These are phyloP conservation scores for Pisolithus thermaeus DNA, from an alignment of 1,284 basidiomycete species.

Conservation along the genomic window DNA sequence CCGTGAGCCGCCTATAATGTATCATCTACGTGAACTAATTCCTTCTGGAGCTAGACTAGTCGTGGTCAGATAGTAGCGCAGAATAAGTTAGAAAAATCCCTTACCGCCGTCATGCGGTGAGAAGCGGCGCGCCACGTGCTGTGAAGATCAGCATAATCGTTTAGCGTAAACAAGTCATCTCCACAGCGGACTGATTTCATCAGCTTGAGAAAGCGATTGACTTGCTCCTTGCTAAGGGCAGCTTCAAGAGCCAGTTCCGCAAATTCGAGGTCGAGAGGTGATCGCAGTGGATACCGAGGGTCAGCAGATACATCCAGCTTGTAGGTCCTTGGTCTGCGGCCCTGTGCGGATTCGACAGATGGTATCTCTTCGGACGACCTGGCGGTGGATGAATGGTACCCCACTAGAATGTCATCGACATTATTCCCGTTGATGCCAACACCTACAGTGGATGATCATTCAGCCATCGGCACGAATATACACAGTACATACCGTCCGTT, in stretches of 20 bases:
- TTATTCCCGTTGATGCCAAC: not conserved
- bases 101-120: slow-evolving; percentile 5
- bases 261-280: slow-evolving; percentile 4
- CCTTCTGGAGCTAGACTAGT: slow-evolving; percentile 5
- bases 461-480: no score
- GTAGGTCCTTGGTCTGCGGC: not conserved
- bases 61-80: not conserved
- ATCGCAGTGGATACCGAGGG: slow-evolving; percentile 3
- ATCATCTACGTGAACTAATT: slow-evolving; percentile 3
- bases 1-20: no score
- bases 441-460: no score
- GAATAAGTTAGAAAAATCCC: not conserved
- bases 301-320: not conserved
- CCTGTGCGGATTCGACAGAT: not conserved
- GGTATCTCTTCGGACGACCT: not conserved
- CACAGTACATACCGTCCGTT: no score
- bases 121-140: slow-evolving; percentile 5
- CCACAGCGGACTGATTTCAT: not conserved
- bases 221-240: slow-evolving; percentile 6
- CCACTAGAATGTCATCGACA: slow-evolving; percentile 3
- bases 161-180: slow-evolving; percentile 3
- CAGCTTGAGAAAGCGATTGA: slow-evolving; percentile 2
- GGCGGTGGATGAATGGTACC: slow-evolving; percentile 1
- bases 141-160: slow-evolving; percentile 2
- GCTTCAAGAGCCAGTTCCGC: slow-evolving; percentile 4